A percentile compares a stretch with the other conserved stretches of the same genome.
Evolutionary conservation across 2,329 filamentous ascomycete species (phyloP).

Genomic region (Xylaria sp.): DNA sequence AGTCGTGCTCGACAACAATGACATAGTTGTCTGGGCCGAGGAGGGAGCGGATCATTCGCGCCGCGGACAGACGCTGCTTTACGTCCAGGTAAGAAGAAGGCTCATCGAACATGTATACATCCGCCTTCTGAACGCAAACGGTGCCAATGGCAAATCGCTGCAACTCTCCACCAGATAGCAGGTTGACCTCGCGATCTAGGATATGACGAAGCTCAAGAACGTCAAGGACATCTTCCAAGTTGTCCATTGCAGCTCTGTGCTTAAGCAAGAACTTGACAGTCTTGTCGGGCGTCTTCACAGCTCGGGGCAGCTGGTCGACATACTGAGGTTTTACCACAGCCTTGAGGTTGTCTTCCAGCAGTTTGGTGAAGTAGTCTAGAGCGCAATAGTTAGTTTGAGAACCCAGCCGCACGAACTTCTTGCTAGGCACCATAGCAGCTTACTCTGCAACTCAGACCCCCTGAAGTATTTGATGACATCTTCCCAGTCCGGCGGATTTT

Average conservation of each 20-base stretch:
- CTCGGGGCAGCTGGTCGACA: constrained; percentile 95
- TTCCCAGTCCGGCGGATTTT: constrained; percentile 98
- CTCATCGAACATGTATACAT: constrained; percentile 99
- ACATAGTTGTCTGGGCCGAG: constrained; percentile 90
- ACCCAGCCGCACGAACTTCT: constrained; percentile 26
- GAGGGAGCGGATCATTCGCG: constrained; percentile 88
- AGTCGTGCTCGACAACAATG: constrained; percentile 98
- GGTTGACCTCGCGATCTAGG: constrained; percentile 84
- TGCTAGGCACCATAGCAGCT: constrained; percentile 35
- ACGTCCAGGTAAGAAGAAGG: constrained; percentile 99
- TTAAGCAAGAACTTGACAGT: constrained; percentile 79
- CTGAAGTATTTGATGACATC: constrained; percentile 98
- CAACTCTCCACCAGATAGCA: constrained; percentile 94
- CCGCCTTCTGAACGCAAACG: constrained; percentile 92
- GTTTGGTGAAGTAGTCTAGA: constrained; percentile 95
- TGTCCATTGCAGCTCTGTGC: constrained; percentile 73
- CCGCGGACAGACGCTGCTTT: constrained; percentile 94
- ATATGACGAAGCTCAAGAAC: constrained; percentile 87
- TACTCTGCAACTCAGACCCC: constrained; percentile 95
- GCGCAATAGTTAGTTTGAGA: constrained; percentile 17
- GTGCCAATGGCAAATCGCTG: constrained; percentile 97
- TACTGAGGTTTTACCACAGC: constrained; percentile 99
- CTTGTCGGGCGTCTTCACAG: constrained; percentile 80
- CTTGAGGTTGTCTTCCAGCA: constrained; percentile 95
- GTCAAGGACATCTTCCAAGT: constrained; percentile 80